Conservation (phyloP, 2,329 filamentous ascomycete genomes). For the Pseudocercospora fijiensis region DNA sequence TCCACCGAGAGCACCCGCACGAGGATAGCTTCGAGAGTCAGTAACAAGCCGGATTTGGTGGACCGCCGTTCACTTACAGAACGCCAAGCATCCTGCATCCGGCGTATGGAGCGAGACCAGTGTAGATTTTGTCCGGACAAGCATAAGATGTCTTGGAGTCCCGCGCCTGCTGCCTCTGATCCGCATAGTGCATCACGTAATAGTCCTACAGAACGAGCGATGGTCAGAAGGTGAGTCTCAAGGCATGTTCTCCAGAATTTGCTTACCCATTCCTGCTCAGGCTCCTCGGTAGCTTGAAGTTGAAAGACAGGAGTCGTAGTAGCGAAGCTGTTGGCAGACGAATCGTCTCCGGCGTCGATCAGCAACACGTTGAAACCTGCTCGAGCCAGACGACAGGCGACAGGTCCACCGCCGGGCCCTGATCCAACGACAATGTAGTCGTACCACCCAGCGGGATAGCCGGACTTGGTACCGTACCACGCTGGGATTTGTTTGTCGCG, state of each 20-base stretch:
- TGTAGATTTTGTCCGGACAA: conserved; percentile 48
- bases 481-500: not conserved
- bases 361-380: conserved; percentile 60
- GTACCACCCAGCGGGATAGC: conserved; percentile 40
- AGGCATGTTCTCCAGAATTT: not conserved
- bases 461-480: not conserved
- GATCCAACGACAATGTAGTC: conserved; percentile 64
- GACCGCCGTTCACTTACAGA: conserved; percentile 29
- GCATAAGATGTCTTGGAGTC: conserved; percentile 51
- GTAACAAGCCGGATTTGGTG: not conserved
- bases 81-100: conserved; percentile 56
- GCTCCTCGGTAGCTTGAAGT: conserved; percentile 56
- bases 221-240: not conserved
- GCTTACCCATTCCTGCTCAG: conserved; percentile 53
- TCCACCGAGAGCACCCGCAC: conserved; percentile 52
- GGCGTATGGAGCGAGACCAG: conserved; percentile 54
- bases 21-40: conserved; percentile 52
- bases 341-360: conserved; percentile 61
- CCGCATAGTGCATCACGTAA: conserved; percentile 62
- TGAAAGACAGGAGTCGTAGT: conserved; percentile 57
- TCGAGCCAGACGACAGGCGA: conserved; percentile 59
- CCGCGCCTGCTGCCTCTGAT: conserved; percentile 53
- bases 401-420: conserved; percentile 58
- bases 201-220: conserved; percentile 45
- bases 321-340: conserved; percentile 48